Percentiles rank a stretch among this genome's conserved stretches.
Evolutionary conservation across 768 basidiomycete genomes (phyloP).

Genomic region (Gautieria morchelliformis): DNA sequence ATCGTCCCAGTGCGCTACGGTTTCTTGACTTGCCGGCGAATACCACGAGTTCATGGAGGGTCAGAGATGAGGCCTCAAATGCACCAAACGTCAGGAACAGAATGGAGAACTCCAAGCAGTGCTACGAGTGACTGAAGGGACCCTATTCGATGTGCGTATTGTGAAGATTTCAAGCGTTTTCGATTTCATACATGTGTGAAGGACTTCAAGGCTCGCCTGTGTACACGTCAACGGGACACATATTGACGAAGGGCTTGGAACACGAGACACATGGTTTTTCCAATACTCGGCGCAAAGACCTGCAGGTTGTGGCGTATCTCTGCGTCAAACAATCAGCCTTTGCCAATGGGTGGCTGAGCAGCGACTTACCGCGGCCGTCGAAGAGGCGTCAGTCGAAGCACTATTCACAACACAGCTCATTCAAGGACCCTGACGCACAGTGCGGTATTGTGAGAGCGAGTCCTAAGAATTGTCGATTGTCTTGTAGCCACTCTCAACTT

Average conservation of each 20-base stretch:
- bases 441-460: too few relatives aligned
- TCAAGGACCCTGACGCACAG: too few relatives aligned
- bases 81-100: background rate
- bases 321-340: background rate
- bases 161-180: background rate
- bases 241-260: too few relatives aligned
- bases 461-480: too few relatives aligned
- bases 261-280: background rate
- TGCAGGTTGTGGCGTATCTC: background rate
- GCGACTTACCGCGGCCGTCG: background rate
- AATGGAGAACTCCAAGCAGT: background rate
- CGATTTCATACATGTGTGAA: background rate
- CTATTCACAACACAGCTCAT: too few relatives aligned
- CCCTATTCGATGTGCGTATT: background rate
- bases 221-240: too few relatives aligned
- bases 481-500: too few relatives aligned
- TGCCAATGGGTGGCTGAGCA: background rate
- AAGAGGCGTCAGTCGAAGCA: too few relatives aligned
- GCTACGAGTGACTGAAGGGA: background rate
- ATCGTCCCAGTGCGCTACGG: background rate
- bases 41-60: background rate
- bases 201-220: too few relatives aligned
- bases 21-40: too few relatives aligned
- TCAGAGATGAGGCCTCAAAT: background rate
- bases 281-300: background rate